A percentile compares a stretch with the other conserved stretches of the same genome.
These are phyloP conservation scores for Arachnopeziza araneosa DNA, from an alignment of 2,329 filamentous ascomycete genomes.

Conservation along the genomic window DNA sequence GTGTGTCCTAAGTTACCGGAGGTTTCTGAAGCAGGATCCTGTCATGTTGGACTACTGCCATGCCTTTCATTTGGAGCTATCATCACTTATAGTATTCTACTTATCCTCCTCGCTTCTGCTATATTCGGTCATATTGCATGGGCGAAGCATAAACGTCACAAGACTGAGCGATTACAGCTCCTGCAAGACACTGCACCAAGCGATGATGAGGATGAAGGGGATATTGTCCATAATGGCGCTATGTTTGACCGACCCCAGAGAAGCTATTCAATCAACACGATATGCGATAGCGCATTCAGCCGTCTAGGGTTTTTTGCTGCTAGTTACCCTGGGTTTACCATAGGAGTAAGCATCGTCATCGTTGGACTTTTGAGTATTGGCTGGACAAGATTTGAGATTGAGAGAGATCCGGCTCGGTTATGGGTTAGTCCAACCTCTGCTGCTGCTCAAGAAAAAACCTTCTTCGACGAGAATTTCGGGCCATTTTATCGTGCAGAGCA, in stretches of 20 bases:
- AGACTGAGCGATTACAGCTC: conserved; percentile 77
- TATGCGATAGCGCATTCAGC: conserved; percentile 75
- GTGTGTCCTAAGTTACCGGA: conserved; percentile 79
- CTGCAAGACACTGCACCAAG: conserved; percentile 78
- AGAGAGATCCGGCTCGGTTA: conserved; percentile 81
- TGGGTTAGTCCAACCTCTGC: conserved; percentile 96
- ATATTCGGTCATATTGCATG: conserved; percentile 72
- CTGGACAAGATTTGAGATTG: conserved; percentile 84
- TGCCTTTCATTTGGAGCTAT: conserved; percentile 93
- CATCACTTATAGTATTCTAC: conserved; percentile 71
- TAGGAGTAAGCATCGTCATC: conserved; percentile 66
- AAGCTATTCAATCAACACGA: conserved; percentile 77
- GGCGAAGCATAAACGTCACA: conserved; percentile 64
- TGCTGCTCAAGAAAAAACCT: conserved; percentile 87
- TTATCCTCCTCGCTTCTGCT: conserved; percentile 60
- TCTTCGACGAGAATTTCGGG: conserved; percentile 89
- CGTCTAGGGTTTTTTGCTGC: conserved; percentile 76
- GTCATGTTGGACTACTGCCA: conserved; percentile 80
- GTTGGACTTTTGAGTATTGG: conserved; percentile 78
- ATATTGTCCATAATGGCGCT: conserved; percentile 69
- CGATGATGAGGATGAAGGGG: conserved; percentile 91
- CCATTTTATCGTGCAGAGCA: conserved; percentile 95
- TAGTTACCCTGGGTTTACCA: conserved; percentile 78
- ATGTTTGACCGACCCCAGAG: conserved; percentile 74
- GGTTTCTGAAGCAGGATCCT: conserved; percentile 64